Conservation (phyloP, 2,329 filamentous ascomycete species). For the Aspergillus calidoustus region DNA sequence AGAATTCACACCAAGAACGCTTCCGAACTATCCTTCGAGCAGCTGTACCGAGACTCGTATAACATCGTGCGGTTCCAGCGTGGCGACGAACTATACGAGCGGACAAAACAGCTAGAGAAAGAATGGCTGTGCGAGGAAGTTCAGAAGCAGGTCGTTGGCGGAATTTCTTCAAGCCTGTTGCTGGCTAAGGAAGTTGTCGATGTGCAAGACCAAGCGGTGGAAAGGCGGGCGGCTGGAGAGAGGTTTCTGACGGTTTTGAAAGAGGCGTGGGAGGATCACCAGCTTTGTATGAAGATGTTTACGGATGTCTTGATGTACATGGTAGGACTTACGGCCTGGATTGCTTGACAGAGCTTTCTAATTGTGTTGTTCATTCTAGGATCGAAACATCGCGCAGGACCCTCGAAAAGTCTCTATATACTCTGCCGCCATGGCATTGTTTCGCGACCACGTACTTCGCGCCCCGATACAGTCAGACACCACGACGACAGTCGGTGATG, state of each 20-base stretch:
- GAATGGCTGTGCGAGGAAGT: conserved; percentile 78
- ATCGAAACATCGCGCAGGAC: conserved; percentile 79
- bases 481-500: conserved; percentile 64
- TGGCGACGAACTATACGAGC: conserved; percentile 78
- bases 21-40: conserved; percentile 88
- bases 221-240: conserved; percentile 80
- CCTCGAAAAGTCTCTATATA: conserved; percentile 78
- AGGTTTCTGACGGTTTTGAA: conserved; percentile 78
- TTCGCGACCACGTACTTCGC: conserved; percentile 81
- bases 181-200: conserved; percentile 52
- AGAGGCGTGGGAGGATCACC: conserved; percentile 84
- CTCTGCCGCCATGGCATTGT: conserved; percentile 81
- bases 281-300: conserved; percentile 93
- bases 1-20: conserved; percentile 94
- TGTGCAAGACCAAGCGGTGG: conserved; percentile 68
- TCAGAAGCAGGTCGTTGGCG: conserved; percentile 68
- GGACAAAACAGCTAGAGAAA: conserved; percentile 79
- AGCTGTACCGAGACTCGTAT: conserved; percentile 91
- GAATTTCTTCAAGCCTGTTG: conserved; percentile 73
- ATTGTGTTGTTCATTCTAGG: conserved; percentile 49
- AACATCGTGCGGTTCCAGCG: conserved; percentile 90
- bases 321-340: conserved; percentile 48
- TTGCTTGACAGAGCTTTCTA: conserved; percentile 10
- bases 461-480: conserved; percentile 55
- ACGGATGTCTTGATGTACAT: conserved; percentile 98